phyloP scores from a whole-genome alignment of 345 rosid genomes.

The Isatis tinctoria region DNA sequence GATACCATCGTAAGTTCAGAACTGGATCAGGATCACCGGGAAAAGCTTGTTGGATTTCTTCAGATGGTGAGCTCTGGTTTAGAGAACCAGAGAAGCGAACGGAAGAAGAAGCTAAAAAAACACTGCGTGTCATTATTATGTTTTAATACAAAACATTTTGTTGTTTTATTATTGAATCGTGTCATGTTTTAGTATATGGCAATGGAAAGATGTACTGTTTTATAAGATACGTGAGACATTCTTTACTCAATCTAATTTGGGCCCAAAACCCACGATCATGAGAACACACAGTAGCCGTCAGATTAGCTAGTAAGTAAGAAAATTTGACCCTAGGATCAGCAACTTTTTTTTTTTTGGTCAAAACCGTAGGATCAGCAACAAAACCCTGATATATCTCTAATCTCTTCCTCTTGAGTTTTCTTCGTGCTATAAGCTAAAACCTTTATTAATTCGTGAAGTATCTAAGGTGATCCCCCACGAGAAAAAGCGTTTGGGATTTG shows the following conservation, averaged over 20 bases:
- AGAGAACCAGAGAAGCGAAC: neutral
- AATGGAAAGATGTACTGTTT: neutral
- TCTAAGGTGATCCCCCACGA: neutral
- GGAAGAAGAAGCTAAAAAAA: neutral
- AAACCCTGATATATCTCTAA: neutral
- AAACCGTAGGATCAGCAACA: neutral
- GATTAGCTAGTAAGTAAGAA: neutral
- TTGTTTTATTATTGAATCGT: neutral
- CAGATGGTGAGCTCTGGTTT: constrained; percentile 1
- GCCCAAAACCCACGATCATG: constrained; percentile 5
- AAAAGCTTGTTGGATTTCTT: neutral
- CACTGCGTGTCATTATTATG: neutral
- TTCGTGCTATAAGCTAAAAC: neutral
- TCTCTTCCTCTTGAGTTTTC: neutral
- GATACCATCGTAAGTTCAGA: constrained; percentile 42
- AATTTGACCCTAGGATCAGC: neutral
- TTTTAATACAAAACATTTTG: neutral
- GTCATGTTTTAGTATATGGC: neutral
- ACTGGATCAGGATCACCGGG: neutral
- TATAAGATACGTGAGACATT: neutral
- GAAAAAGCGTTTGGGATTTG: neutral
- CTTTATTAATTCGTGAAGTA: neutral
- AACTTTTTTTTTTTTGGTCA: too few relatives aligned
- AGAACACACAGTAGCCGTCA: neutral
- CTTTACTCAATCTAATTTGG: neutral